A percentile compares a stretch with the other conserved stretches of the same genome.
Conservation (phyloP, 768 basidiomycete species). For the Panus rudis region DNA sequence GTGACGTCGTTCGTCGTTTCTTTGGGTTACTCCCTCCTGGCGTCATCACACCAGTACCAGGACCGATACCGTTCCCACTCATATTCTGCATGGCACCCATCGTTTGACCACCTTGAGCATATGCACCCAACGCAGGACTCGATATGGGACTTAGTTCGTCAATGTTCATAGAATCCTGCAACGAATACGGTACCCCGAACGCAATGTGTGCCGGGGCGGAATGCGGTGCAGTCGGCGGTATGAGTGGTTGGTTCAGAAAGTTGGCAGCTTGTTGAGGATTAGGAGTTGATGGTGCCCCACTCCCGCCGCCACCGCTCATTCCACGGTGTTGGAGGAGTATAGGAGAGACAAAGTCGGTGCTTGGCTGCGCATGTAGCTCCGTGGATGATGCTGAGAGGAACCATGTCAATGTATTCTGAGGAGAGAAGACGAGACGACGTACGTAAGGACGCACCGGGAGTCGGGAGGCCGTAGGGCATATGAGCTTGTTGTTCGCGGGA, state of each 20-base stretch:
- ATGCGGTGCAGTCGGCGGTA: constrained; percentile 23
- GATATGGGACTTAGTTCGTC: constrained; percentile 70
- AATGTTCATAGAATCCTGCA: too few relatives aligned
- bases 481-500: constrained; percentile 21
- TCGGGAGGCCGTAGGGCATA: constrained; percentile 54
- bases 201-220: constrained; percentile 74
- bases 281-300: constrained; percentile 11
- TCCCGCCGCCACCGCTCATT: constrained; percentile 16
- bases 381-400: constrained; percentile 46
- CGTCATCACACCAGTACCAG: constrained; percentile 4
- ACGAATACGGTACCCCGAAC: too few relatives aligned
- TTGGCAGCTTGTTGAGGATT: constrained; percentile 12
- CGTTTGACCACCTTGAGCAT: too few relatives aligned
- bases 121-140: constrained; percentile 72
- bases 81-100: too few relatives aligned
- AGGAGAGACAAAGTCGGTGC: constrained; percentile 54
- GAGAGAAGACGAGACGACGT: constrained; percentile 15
- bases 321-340: constrained; percentile 42
- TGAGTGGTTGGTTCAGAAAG: constrained; percentile 20
- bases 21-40: constrained; percentile 19
- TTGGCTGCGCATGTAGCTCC: constrained; percentile 56
- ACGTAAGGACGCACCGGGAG: constrained; percentile 46
- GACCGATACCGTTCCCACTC: constrained; percentile 14
- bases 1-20: constrained; percentile 50
- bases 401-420: constrained; percentile 8